Evolutionary conservation across 805 yeast genomes (phyloP).

Genomic region (Wickerhamiella alocasiicola): DNA sequence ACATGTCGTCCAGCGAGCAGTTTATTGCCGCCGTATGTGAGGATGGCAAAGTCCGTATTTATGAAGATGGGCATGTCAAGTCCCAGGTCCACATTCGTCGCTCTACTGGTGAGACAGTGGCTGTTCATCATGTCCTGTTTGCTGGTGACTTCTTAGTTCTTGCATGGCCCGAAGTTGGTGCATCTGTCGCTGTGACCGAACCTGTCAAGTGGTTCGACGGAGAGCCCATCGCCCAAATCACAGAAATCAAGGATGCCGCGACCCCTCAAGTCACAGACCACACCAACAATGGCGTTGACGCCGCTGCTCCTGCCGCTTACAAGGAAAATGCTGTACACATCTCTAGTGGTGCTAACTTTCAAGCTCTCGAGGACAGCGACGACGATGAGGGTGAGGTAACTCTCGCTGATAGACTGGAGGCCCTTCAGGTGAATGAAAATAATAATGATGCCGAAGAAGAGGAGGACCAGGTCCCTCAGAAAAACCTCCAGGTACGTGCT

Average conservation of each 20-base stretch:
- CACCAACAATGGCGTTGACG: constrained; percentile 27
- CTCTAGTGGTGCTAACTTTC: constrained; percentile 28
- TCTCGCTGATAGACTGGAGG: constrained; percentile 31
- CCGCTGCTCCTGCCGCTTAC: constrained; percentile 33
- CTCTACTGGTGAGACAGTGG: constrained; percentile 9
- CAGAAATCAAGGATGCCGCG: constrained; percentile 14
- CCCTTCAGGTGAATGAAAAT: constrained; percentile 22
- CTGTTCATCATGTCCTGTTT: constrained; percentile 13
- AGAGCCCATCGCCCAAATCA: constrained; percentile 13
- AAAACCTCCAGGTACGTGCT: constrained; percentile 13
- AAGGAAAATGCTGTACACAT: constrained; percentile 27
- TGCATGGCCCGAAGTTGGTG: constrained; percentile 27
- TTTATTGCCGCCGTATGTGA: constrained; percentile 51
- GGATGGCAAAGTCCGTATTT: constrained; percentile 56
- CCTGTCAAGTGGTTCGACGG: constrained; percentile 23
- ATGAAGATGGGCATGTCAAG: constrained; percentile 38
- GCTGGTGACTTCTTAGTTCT: constrained; percentile 15
- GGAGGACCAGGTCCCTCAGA: constrained; percentile 14
- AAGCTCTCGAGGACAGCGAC: constrained; percentile 23
- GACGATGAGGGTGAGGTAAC: constrained; percentile 31
- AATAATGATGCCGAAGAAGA: constrained; percentile 15
- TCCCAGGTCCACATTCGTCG: constrained; percentile 12
- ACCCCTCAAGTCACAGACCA: constrained; percentile 20
- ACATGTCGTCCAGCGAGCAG: constrained; percentile 25
- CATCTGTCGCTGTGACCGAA: constrained; percentile 24